Base-by-base conservation (phyloP, 805 yeast genomes). In the Pichia nanzhaoensis region DNA sequence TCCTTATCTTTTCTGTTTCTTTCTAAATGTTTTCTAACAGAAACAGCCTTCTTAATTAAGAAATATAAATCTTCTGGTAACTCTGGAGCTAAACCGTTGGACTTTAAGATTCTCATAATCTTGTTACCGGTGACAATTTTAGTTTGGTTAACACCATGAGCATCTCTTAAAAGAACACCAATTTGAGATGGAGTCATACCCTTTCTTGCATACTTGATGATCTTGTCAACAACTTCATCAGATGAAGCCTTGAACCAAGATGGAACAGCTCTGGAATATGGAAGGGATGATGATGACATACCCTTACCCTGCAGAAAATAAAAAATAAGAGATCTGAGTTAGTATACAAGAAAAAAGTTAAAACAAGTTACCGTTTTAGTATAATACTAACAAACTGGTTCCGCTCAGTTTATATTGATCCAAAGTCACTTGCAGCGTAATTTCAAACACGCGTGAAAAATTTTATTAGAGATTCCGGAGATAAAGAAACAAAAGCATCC, bases 1-100 rank as follows among this genome's bases (percentile, higher is more conserved):
- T 93, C 99, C 84, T 93, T 91, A 80, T 93, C 99, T 84, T 93
- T 93, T 87, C 99, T 90, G 97, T 93, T 93, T 78, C 95, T 87
- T 80, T 93, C 99, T 72, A 93, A 84, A 78, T 93, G 99, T 87
- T 93, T 93, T 89, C 99, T 93, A 75, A 95, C 96, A 61, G 97
- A 69, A 68, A 93, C 98, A 71, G 99, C 99, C 84, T 93, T 93
- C 89, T 91, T 93, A 72, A 93, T 93, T 77, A 93, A 84, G 78
- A 77, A 90, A 93, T 93, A 93, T 68, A 93, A 84, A 74, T 93
- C 99, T 83, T 93, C 99, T 76, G 99, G 99, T 69, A 93, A 85
- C 78, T 93, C 99, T 74, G 99, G 98, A 69, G 98, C 99, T 69
- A 93, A 87, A 84, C 99, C 99, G 82, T 90, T 89, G 56, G 98